phyloP scores from a whole-genome alignment of 2,329 filamentous ascomycete genomes.

The Chrysoporthe deuterocubensis region DNA sequence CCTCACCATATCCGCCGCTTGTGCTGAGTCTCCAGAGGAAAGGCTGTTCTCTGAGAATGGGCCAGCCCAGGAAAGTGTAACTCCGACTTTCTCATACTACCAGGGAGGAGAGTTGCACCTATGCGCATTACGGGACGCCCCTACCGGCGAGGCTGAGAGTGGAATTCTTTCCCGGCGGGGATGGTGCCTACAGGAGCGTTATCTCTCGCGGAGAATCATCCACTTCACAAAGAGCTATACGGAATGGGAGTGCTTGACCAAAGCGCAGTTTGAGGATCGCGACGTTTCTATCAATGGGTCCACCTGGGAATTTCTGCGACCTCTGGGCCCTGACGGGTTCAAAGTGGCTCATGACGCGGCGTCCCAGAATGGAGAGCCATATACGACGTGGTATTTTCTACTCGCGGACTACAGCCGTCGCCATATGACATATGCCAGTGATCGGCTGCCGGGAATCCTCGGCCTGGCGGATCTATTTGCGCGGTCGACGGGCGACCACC shows the following conservation, averaged over 20 bases:
- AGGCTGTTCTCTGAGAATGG: not conserved
- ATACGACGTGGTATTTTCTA: not conserved
- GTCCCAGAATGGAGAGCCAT: not conserved
- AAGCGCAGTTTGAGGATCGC: not conserved
- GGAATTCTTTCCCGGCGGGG: not conserved
- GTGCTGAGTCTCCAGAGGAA: constrained; percentile 2
- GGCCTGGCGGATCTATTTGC: not conserved
- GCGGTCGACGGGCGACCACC: not conserved
- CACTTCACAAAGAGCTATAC: not conserved
- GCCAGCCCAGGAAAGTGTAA: too few species aligned
- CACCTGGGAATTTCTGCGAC: not conserved
- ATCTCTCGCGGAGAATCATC: constrained; percentile 6
- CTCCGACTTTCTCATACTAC: not conserved
- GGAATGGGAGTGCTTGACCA: constrained; percentile 11
- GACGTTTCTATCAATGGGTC: not conserved
- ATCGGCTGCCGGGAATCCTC: not conserved
- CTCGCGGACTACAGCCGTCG: constrained; percentile 4
- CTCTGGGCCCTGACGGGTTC: not conserved
- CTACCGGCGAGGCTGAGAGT: not conserved
- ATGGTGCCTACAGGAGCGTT: constrained; percentile 9
- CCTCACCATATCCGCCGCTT: not conserved
- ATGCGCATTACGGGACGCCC: not conserved
- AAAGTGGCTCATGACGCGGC: not conserved
- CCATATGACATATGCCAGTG: not conserved
- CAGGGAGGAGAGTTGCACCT: not conserved